phyloP scores from a whole-genome alignment of 306 rosid species.

The Canavalia ensiformis region DNA sequence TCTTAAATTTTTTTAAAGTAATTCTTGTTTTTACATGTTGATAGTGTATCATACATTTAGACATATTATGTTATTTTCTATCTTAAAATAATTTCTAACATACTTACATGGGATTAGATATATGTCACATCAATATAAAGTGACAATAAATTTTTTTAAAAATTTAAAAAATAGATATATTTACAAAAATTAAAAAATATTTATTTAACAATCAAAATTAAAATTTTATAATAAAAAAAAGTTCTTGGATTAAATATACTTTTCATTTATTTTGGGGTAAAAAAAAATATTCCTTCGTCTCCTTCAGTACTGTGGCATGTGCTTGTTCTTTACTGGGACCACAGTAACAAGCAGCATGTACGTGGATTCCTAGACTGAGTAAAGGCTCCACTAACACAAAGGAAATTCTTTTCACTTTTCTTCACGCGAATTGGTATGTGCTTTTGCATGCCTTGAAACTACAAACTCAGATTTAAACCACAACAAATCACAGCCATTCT shows the following conservation, averaged over 20 bases:
- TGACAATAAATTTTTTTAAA: too few species aligned
- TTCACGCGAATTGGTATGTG: constrained; percentile 48
- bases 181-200: neutral
- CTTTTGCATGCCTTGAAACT: constrained; percentile 72
- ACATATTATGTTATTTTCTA: too few species aligned
- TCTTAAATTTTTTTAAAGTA: too few species aligned
- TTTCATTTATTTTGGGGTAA: constrained; percentile 27
- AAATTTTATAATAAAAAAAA: constrained; percentile 26
- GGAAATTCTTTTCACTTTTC: constrained; percentile 59
- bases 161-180: too few species aligned
- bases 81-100: too few species aligned
- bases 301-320: constrained; percentile 39
- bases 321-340: constrained; percentile 46
- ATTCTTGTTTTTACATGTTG: too few species aligned
- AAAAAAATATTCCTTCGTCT: constrained; percentile 26
- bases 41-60: too few species aligned
- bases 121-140: too few species aligned
- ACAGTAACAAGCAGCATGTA: constrained; percentile 41
- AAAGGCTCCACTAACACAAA: constrained; percentile 68
- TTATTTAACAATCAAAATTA: constrained; percentile 23
- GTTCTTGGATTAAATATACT: constrained; percentile 33
- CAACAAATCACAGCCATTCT: constrained; percentile 42
- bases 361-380: constrained; percentile 60
- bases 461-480: constrained; percentile 47
- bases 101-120: too few species aligned